Conservation (phyloP, 441 rosid species). For the Pelargonium myrrhifolium region DNA sequence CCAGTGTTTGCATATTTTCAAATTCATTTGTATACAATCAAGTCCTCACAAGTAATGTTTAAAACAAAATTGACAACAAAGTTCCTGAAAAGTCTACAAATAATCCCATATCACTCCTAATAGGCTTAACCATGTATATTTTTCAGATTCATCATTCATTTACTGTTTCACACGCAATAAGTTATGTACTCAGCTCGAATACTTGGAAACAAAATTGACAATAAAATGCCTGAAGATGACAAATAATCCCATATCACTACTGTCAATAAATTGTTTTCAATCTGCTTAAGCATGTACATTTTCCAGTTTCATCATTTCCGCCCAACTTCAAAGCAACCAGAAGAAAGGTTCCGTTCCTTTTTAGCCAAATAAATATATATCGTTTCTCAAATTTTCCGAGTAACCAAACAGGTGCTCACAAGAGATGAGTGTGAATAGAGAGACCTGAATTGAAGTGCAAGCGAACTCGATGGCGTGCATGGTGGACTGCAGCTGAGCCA, state of each 20-base stretch:
- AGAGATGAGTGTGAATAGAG: conserved; percentile 4
- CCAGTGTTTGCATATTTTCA: neutral
- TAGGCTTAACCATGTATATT: neutral
- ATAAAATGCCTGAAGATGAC: neutral
- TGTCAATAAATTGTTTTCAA: neutral
- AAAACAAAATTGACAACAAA: neutral
- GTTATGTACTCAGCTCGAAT: neutral
- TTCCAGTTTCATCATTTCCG: neutral
- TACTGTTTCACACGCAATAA: neutral
- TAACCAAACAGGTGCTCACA: conserved; percentile 9
- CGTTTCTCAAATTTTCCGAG: neutral
- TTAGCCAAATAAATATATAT: neutral
- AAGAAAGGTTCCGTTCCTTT: neutral
- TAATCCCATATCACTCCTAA: neutral
- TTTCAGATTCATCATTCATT: neutral
- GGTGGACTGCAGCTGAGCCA: conserved; percentile 70
- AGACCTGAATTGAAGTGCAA: conserved; percentile 83
- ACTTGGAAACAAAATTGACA: neutral
- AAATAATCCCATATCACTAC: neutral
- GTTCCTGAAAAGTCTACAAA: neutral
- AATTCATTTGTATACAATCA: neutral
- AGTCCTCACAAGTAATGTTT: neutral
- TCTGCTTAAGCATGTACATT: neutral
- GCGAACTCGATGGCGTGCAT: conserved; percentile 94
- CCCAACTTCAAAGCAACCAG: neutral